Percentiles rank a stretch among this genome's conserved stretches.
These are phyloP conservation scores for Leccinum idahoense DNA, from an alignment of 1,284 basidiomycete genomes.

Conservation along the genomic window DNA sequence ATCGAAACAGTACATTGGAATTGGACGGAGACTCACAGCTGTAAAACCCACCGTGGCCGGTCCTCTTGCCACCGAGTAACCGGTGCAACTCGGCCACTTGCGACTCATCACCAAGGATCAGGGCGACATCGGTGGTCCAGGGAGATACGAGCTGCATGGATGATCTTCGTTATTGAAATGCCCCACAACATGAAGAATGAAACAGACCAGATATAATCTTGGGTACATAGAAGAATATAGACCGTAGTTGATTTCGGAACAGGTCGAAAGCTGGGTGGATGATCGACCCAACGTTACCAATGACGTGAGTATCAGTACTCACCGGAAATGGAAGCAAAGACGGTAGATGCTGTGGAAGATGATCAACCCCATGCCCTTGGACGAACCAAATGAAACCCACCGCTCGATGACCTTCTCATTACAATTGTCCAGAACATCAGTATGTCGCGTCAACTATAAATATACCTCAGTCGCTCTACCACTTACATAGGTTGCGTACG, in stretches of 20 bases:
- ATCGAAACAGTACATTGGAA: too few species aligned
- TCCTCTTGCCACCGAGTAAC: too few species aligned
- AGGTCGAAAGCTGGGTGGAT: neutral
- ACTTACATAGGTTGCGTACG: slow-evolving; percentile 1
- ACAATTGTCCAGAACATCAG: neutral
- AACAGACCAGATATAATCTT: slow-evolving; percentile 1
- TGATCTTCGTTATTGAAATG: neutral
- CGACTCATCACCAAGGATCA: too few species aligned
- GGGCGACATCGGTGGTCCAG: neutral
- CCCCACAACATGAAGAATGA: neutral
- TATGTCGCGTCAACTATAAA: neutral
- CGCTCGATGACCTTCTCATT: neutral
- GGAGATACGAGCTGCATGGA: neutral
- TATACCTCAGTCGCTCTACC: neutral
- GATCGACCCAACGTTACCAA: neutral
- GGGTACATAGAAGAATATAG: neutral
- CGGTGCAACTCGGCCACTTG: too few species aligned
- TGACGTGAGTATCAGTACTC: neutral
- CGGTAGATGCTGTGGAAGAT: neutral
- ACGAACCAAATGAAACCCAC: neutral
- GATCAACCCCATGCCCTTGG: neutral
- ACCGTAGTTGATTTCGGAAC: neutral
- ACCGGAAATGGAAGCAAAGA: slow-evolving; percentile 1
- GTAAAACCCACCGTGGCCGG: too few species aligned
- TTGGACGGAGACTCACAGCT: too few species aligned